Conservation (phyloP, 306 rosid species). For the Purshia tridentata region DNA sequence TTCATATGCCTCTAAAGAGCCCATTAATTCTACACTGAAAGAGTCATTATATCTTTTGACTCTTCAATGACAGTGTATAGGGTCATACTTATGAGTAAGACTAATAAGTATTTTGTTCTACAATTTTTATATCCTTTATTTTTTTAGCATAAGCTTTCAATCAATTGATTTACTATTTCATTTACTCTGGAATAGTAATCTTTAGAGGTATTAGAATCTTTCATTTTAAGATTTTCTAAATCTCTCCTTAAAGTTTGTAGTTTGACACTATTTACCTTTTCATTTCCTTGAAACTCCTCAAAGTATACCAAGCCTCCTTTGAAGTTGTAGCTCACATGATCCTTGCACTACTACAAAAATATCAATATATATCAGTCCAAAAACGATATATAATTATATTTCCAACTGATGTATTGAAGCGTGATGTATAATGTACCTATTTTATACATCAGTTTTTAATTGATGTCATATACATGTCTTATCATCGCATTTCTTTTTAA, state of each 20-base stretch:
- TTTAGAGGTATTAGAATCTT: constrained; percentile 6
- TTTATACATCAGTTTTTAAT: too few relatives aligned
- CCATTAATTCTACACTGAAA: not conserved
- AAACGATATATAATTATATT: too few relatives aligned
- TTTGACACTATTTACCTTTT: not conserved
- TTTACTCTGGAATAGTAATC: not conserved
- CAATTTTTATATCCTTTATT: not conserved
- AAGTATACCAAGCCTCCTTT: too few relatives aligned
- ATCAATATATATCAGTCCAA: too few relatives aligned
- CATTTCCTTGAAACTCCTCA: too few relatives aligned
- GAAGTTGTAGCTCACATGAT: too few relatives aligned
- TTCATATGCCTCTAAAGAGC: not conserved
- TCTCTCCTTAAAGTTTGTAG: not conserved
- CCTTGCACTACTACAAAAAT: too few relatives aligned
- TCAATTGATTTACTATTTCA: constrained; percentile 1
- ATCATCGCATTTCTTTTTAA: too few relatives aligned
- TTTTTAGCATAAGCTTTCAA: not conserved
- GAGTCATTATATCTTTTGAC: not conserved
- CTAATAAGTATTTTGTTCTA: not conserved
- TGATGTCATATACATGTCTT: too few relatives aligned
- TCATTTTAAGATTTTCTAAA: constrained; percentile 10
- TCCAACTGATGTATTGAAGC: too few relatives aligned
- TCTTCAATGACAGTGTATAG: not conserved
- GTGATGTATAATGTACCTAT: too few relatives aligned
- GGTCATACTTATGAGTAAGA: not conserved